A percentile compares a stretch with the other conserved stretches of the same genome.
phyloP scores from a whole-genome alignment of 1,139 yeast genomes.

The Yamadazyma oceani region DNA sequence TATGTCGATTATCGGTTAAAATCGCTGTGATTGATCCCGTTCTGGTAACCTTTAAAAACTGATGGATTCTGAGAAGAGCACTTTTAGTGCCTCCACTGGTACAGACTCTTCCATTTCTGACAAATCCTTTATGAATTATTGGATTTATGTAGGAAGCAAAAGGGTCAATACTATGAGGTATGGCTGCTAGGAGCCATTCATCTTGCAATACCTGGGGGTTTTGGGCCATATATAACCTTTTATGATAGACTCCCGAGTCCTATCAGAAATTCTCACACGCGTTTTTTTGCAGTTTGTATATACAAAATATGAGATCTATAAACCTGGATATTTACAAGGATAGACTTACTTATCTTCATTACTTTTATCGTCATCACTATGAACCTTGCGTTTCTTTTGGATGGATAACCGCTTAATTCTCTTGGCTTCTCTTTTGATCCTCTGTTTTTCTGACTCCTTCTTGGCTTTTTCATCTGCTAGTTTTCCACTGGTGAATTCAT shows the following conservation, averaged over 20 bases:
- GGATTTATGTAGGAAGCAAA: constrained; percentile 8
- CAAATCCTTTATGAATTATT: constrained; percentile 20
- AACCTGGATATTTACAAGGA: neutral
- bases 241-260: too few species aligned
- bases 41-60: constrained; percentile 20
- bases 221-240: constrained; percentile 5
- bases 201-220: constrained; percentile 17
- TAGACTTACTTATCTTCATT: too few species aligned
- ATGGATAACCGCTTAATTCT: constrained; percentile 30
- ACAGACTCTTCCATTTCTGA: constrained; percentile 8
- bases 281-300: neutral
- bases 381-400: constrained; percentile 11
- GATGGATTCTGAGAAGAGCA: constrained; percentile 31
- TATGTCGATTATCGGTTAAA: constrained; percentile 33
- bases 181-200: constrained; percentile 22
- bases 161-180: constrained; percentile 4
- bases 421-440: constrained; percentile 38
- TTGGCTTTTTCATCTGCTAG: constrained; percentile 22
- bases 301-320: constrained; percentile 1
- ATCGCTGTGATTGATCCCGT: constrained; percentile 28
- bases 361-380: constrained; percentile 1
- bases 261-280: too few species aligned
- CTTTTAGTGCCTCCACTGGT: neutral
- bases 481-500: constrained; percentile 20
- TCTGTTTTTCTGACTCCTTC: constrained; percentile 24